phyloP scores from a whole-genome alignment of 345 rosid genomes.

The Diplotaxis tenuifolia region DNA sequence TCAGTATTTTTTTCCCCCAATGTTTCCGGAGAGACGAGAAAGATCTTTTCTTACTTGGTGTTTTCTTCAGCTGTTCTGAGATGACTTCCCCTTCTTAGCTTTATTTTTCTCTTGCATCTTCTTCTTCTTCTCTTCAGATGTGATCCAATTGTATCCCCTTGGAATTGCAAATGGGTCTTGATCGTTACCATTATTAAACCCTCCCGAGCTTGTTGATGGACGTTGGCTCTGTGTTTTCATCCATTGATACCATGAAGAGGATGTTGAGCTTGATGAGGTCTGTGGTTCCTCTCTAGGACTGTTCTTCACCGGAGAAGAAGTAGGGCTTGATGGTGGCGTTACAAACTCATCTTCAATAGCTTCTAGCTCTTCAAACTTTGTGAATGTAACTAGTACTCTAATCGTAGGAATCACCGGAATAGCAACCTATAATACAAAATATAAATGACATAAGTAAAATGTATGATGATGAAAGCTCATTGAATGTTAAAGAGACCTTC shows the following conservation, averaged over 20 bases:
- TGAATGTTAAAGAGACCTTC: slow-evolving; percentile 54
- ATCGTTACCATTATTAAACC: slow-evolving; percentile 38
- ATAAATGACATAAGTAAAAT: background rate
- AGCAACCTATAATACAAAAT: slow-evolving; percentile 60
- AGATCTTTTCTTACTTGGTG: slow-evolving; percentile 28
- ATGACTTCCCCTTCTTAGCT: slow-evolving; percentile 51
- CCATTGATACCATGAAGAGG: slow-evolving; percentile 97
- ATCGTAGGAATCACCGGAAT: slow-evolving; percentile 97
- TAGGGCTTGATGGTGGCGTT: slow-evolving; percentile 96
- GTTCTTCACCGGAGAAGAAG: slow-evolving; percentile 44
- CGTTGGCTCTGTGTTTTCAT: slow-evolving; percentile 79
- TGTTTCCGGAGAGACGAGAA: slow-evolving; percentile 10
- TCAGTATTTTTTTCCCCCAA: slow-evolving; percentile 1
- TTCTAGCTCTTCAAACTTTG: slow-evolving; percentile 92
- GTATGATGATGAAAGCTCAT: background rate
- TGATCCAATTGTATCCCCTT: slow-evolving; percentile 74
- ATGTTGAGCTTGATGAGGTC: slow-evolving; percentile 53
- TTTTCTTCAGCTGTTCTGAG: slow-evolving; percentile 34
- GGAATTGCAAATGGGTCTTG: slow-evolving; percentile 87
- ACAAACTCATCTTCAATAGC: slow-evolving; percentile 76
- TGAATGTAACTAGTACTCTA: slow-evolving; percentile 86
- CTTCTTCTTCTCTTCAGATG: slow-evolving; percentile 92
- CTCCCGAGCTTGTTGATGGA: slow-evolving; percentile 43
- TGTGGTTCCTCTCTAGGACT: slow-evolving; percentile 53
- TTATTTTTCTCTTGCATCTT: slow-evolving; percentile 91